Evolutionary conservation across 2,329 filamentous ascomycete species (phyloP).

Genomic region (Colletotrichum spinosum): DNA sequence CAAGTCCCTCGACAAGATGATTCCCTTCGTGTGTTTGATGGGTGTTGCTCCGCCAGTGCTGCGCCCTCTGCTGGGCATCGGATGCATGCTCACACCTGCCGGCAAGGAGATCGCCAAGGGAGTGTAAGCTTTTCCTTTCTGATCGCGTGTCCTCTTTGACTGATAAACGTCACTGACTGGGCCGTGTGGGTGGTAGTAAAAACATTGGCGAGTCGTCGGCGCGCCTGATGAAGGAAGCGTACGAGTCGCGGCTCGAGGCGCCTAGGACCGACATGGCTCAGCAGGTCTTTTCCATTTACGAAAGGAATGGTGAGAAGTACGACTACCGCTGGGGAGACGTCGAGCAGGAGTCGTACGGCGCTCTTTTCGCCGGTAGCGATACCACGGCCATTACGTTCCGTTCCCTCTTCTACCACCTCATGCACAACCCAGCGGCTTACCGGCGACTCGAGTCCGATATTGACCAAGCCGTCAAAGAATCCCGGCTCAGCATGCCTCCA

Average conservation of each 20-base stretch:
- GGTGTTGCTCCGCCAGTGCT: conserved; percentile 5
- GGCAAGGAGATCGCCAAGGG: conserved; percentile 10
- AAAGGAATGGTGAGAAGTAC: conserved; percentile 1
- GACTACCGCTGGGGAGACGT: conserved; percentile 5
- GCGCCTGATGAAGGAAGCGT: conserved; percentile 6
- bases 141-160: accelerated
- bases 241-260: not conserved
- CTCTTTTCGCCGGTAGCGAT: conserved; percentile 50
- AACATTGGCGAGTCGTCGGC: conserved; percentile 15
- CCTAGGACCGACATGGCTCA: conserved; percentile 6
- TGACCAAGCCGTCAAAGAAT: not conserved
- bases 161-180: too few relatives aligned
- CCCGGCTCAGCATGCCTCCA: conserved; percentile 4
- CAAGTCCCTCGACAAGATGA: conserved; percentile 13
- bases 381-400: conserved; percentile 50
- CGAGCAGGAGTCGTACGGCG: conserved; percentile 3
- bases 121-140: not conserved
- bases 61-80: conserved; percentile 2
- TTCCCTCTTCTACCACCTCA: conserved; percentile 51
- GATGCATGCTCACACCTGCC: conserved; percentile 11
- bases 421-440: conserved; percentile 45
- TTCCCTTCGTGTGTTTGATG: conserved; percentile 4
- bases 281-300: conserved; percentile 6
- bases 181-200: not conserved
- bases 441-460: conserved; percentile 49